Conservation (phyloP, 2,329 filamentous ascomycete species). For the Botryotinia calthae region DNA sequence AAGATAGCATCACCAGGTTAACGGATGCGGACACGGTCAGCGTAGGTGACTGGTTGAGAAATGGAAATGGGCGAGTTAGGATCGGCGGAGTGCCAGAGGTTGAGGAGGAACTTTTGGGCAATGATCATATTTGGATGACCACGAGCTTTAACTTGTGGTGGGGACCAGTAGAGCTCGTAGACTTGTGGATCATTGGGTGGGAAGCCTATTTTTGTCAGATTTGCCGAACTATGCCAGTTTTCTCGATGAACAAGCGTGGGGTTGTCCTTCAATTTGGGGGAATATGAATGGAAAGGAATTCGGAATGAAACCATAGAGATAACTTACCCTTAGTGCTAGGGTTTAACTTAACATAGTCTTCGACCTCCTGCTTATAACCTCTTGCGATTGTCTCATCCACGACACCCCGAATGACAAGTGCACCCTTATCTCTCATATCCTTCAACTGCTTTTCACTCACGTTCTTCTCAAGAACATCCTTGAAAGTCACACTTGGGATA, state of each 20-base stretch:
- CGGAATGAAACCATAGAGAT: background rate
- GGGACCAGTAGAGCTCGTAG: conserved; percentile 74
- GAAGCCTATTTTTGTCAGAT: conserved; percentile 46
- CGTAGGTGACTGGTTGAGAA: conserved; percentile 62
- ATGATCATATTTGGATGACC: conserved; percentile 61
- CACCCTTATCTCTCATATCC: conserved; percentile 24
- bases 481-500: conserved; percentile 42
- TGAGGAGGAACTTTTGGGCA: conserved; percentile 61
- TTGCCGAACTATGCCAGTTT: background rate
- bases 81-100: conserved; percentile 52
- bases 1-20: conserved; percentile 69
- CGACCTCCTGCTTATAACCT: conserved; percentile 61
- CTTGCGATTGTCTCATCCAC: conserved; percentile 61
- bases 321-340: conserved; percentile 51
- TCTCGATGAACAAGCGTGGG: background rate
- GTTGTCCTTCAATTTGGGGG: too few relatives aligned
- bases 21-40: conserved; percentile 63
- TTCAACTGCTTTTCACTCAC: background rate
- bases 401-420: conserved; percentile 62
- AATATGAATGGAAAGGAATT: too few relatives aligned
- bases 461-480: conserved; percentile 1
- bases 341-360: conserved; percentile 65
- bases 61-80: conserved; percentile 46
- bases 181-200: conserved; percentile 66
- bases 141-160: conserved; percentile 65